These are phyloP conservation scores for Pleoardoris graminearum DNA, from an alignment of 2,329 filamentous ascomycete species.

Conservation along the genomic window DNA sequence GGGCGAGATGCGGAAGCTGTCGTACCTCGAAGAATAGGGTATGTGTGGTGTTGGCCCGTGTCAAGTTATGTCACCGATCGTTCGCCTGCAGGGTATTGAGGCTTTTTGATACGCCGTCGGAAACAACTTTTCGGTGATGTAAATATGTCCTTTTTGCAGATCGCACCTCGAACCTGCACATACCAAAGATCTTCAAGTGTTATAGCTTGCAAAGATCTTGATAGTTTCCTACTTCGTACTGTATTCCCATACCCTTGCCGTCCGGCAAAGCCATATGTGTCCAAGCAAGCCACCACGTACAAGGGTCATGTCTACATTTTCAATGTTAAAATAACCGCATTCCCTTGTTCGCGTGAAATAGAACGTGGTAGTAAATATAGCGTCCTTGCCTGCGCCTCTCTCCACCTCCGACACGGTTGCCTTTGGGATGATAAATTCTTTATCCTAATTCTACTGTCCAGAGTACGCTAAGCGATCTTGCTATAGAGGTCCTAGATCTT, in stretches of 20 bases:
- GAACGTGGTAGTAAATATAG: slow-evolving; percentile 60
- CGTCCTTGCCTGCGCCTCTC: slow-evolving; percentile 49
- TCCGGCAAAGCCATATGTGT: too few relatives aligned
- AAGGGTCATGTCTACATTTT: slow-evolving; percentile 41
- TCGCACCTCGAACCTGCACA: too few relatives aligned
- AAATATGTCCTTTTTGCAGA: neutral
- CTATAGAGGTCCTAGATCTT: slow-evolving; percentile 57
- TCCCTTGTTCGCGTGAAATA: slow-evolving; percentile 56
- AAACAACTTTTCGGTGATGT: neutral
- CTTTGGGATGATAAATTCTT: slow-evolving; percentile 52
- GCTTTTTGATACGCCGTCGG: neutral
- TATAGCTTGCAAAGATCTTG: too few relatives aligned
- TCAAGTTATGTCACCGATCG: neutral
- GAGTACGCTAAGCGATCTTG: slow-evolving; percentile 53
- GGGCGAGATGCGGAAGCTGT: slow-evolving; percentile 98
- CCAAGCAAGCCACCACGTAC: too few relatives aligned
- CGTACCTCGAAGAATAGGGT: slow-evolving; percentile 62
- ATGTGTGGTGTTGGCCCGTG: neutral
- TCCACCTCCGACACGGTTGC: slow-evolving; percentile 53
- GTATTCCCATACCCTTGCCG: too few relatives aligned
- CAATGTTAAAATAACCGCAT: slow-evolving; percentile 55
- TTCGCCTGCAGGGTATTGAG: too few relatives aligned
- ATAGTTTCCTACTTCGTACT: too few relatives aligned
- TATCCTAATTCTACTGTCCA: slow-evolving; percentile 58
- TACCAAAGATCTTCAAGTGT: too few relatives aligned